These are phyloP conservation scores for Phyllosticta citribraziliensis DNA, from an alignment of 2,329 filamentous ascomycete genomes.

Conservation along the genomic window DNA sequence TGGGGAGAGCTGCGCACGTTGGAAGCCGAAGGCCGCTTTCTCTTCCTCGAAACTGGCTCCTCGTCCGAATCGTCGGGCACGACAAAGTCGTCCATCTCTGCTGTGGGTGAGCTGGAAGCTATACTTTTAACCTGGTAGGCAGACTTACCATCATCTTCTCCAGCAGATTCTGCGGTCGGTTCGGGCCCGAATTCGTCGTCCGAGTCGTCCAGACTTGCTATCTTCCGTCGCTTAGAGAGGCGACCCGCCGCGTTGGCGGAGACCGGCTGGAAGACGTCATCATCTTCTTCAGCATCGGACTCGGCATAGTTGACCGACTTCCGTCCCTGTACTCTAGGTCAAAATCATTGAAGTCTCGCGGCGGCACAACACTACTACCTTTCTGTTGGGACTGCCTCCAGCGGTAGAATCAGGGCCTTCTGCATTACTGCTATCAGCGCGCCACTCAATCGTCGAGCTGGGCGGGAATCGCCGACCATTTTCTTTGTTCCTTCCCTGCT, in stretches of 20 bases:
- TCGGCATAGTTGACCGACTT: constrained; percentile 9
- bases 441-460: constrained; percentile 21
- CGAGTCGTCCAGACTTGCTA: constrained; percentile 50
- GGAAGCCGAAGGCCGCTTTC: constrained; percentile 48
- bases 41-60: constrained; percentile 55
- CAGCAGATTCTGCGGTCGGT: constrained; percentile 45
- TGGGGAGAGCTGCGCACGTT: constrained; percentile 32
- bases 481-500: constrained; percentile 42
- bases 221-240: constrained; percentile 46
- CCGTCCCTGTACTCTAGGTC: constrained; percentile 35
- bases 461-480: constrained; percentile 37
- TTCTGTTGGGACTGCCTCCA: constrained; percentile 67
- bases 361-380: constrained; percentile 43
- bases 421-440: constrained; percentile 33
- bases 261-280: constrained; percentile 56
- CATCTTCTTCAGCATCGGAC: constrained; percentile 44
- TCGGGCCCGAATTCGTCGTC: constrained; percentile 58
- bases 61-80: constrained; percentile 80
- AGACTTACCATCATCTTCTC: constrained; percentile 43
- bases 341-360: background rate
- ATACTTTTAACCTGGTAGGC: background rate
- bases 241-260: constrained; percentile 36
- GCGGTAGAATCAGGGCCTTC: constrained; percentile 34
- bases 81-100: constrained; percentile 79
- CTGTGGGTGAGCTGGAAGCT: background rate